Percentiles rank a stretch among this genome's conserved stretches.
These are phyloP conservation scores for Thraustotheca clavata DNA, from an alignment of 352 stramenopile species.

Conservation along the genomic window DNA sequence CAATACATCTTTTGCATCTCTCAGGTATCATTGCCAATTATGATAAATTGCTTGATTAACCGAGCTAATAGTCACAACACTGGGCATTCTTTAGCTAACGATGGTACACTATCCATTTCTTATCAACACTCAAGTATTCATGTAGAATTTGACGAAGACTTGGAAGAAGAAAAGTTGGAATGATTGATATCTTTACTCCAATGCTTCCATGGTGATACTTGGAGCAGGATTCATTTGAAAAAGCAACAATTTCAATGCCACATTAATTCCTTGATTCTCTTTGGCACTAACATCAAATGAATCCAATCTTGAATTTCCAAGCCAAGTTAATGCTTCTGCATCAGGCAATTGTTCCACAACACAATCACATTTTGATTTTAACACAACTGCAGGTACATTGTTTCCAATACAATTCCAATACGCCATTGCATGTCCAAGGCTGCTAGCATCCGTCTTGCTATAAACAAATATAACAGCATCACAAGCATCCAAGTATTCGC, in stretches of 20 bases:
- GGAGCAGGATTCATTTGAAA: not conserved
- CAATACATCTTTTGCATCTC: no score
- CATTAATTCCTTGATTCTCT: not conserved
- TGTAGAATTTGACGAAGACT: slow-evolving; percentile 3
- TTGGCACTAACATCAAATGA: slow-evolving; percentile 11
- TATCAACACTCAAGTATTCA: no score
- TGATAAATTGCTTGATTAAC: no score
- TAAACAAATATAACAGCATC: slow-evolving; percentile 1
- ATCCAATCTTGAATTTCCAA: not conserved
- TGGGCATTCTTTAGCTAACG: no score
- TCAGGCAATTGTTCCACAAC: not conserved
- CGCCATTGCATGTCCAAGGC: not conserved
- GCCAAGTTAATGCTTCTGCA: not conserved
- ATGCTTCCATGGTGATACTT: not conserved
- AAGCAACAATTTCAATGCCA: not conserved
- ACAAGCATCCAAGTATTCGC: not conserved
- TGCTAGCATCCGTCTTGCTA: not conserved
- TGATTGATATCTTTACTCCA: not conserved
- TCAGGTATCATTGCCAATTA: no score
- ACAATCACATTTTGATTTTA: slow-evolving; percentile 3
- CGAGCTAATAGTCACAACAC: no score
- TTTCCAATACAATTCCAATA: not conserved
- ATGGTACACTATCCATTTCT: no score
- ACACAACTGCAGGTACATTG: not conserved
- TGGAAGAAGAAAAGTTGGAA: slow-evolving; percentile 14